Evolutionary conservation across 306 rosid species (phyloP).

Genomic region (Vicia faba): DNA sequence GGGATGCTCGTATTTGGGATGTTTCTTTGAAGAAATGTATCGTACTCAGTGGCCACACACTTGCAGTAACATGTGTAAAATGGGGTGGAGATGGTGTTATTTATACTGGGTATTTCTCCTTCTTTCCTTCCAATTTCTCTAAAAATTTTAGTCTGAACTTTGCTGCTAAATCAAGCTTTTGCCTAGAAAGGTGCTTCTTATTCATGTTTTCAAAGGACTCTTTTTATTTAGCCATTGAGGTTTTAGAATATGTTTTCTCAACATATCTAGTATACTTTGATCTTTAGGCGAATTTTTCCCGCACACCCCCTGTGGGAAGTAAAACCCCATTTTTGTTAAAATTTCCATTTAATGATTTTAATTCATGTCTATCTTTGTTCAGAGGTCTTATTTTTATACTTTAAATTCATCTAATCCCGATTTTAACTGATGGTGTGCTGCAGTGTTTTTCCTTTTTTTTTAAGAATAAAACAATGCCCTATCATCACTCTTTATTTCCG

Average conservation of each 20-base stretch:
- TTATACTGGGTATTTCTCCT: slow-evolving; percentile 72
- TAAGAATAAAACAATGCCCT: not conserved
- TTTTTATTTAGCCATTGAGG: too few relatives aligned
- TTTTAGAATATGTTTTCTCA: too few relatives aligned
- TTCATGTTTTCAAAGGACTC: too few relatives aligned
- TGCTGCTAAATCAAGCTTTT: too few relatives aligned
- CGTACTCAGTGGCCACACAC: slow-evolving; percentile 84
- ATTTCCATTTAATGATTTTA: slow-evolving; percentile 19
- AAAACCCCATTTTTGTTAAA: not conserved
- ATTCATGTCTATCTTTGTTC: not conserved
- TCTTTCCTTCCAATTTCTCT: slow-evolving; percentile 10
- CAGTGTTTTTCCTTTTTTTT: not conserved
- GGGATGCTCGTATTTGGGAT: slow-evolving; percentile 98
- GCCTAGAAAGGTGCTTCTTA: too few relatives aligned
- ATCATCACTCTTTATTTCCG: not conserved
- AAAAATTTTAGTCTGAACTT: not conserved
- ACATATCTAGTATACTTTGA: too few relatives aligned
- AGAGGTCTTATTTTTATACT: slow-evolving; percentile 13
- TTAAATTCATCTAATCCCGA: not conserved
- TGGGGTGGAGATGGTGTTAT: slow-evolving; percentile 99
- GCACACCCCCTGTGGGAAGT: not conserved
- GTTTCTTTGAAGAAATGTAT: slow-evolving; percentile 62
- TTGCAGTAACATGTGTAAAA: slow-evolving; percentile 87
- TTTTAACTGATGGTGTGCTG: not conserved
- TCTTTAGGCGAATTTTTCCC: not conserved